Evolutionary conservation across 371 early-diverging fungal genomes (phyloP).

Genomic region (Apophysomyces trapeziformis): DNA sequence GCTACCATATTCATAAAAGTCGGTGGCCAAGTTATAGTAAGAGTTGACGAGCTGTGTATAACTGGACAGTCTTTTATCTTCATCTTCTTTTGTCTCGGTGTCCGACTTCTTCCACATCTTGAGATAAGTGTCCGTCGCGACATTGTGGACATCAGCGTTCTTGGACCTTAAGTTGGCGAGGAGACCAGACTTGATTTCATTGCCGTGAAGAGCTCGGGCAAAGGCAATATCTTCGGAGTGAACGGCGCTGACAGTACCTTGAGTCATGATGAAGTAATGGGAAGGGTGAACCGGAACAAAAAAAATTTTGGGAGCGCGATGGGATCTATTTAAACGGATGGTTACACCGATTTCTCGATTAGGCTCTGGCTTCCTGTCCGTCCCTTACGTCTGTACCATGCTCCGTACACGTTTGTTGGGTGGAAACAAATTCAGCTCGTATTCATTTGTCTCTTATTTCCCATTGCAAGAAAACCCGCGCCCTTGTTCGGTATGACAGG

Average conservation of each 20-base stretch:
- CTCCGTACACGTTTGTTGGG: not conserved
- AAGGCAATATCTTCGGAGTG: constrained; percentile 58
- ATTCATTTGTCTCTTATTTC: no score
- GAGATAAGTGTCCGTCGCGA: constrained; percentile 62
- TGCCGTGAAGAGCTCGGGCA: constrained; percentile 55
- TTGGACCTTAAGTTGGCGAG: constrained; percentile 57
- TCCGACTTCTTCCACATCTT: constrained; percentile 66
- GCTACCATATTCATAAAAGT: constrained; percentile 65
- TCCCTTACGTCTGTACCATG: not conserved
- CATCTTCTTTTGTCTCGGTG: constrained; percentile 51
- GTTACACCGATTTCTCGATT: constrained; percentile 7
- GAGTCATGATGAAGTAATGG: constrained; percentile 23
- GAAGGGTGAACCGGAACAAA: constrained; percentile 12
- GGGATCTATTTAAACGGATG: not conserved
- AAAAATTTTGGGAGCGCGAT: not conserved
- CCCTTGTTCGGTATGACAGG: no score
- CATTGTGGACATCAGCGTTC: constrained; percentile 58
- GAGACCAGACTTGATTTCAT: constrained; percentile 51
- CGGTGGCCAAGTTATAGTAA: constrained; percentile 85
- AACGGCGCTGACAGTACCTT: constrained; percentile 40
- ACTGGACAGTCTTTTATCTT: constrained; percentile 56
- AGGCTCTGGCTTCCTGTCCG: not conserved
- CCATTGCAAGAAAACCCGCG: no score
- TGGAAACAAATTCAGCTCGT: no score
- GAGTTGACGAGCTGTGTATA: constrained; percentile 79